A percentile compares a stretch with the other conserved stretches of the same genome.
phyloP scores from a whole-genome alignment of 805 yeast species.

The Candida golubevii region DNA sequence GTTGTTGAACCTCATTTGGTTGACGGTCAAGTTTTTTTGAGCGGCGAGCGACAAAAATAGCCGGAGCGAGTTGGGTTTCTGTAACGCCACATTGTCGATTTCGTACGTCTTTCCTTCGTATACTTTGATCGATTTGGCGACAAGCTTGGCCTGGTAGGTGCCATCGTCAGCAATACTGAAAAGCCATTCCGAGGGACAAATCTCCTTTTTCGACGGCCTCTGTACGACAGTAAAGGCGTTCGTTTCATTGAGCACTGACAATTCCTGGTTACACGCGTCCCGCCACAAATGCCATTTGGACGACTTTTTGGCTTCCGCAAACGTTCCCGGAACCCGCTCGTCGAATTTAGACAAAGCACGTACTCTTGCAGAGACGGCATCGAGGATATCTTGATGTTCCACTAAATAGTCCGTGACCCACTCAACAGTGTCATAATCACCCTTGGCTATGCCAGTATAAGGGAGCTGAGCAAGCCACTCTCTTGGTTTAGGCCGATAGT shows the following conservation, averaged over 20 bases:
- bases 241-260: not conserved
- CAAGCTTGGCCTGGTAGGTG: not conserved
- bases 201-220: no score
- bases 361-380: not conserved
- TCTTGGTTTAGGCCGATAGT: not conserved
- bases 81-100: not conserved
- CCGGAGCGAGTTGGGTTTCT: not conserved
- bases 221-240: not conserved
- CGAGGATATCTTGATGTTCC: not conserved
- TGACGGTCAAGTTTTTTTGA: not conserved
- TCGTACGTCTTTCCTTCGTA: not conserved
- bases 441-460: not conserved
- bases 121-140: not conserved
- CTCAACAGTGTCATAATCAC: not conserved
- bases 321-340: not conserved
- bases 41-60: not conserved
- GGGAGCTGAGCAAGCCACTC: not conserved
- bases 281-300: slow-evolving; percentile 1
- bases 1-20: not conserved
- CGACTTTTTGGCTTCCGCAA: not conserved
- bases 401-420: not conserved
- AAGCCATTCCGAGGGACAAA: not conserved
- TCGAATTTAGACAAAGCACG: not conserved
- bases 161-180: slow-evolving; percentile 2
- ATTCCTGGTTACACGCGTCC: slow-evolving; percentile 1